Conservation (phyloP, 176 grass and related monocot species). For the Carex myosuroides region DNA sequence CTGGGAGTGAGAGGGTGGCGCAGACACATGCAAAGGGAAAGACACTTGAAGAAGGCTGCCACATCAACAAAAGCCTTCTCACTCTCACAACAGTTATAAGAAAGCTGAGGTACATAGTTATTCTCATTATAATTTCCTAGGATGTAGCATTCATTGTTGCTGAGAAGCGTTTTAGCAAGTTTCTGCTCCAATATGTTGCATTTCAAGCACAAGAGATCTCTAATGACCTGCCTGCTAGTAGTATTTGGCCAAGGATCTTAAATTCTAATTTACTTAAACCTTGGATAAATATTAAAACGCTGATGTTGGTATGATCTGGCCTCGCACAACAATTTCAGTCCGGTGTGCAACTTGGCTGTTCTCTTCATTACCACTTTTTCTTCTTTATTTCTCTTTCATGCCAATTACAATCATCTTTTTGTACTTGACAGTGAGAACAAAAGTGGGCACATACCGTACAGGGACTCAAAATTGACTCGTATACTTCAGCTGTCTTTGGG, state of each 20-base stretch:
- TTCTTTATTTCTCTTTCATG: background rate
- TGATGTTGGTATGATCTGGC: background rate
- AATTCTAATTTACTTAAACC: background rate
- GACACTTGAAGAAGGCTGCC: constrained; percentile 85
- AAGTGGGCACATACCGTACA: constrained; percentile 81
- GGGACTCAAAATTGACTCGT: constrained; percentile 87
- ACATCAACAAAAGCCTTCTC: constrained; percentile 88
- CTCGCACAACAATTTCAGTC: background rate
- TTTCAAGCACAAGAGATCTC: background rate
- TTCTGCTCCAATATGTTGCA: background rate
- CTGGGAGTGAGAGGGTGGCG: constrained; percentile 86
- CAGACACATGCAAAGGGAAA: constrained; percentile 89
- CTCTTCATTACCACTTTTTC: background rate
- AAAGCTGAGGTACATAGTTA: constrained; percentile 61
- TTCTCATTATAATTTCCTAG: background rate
- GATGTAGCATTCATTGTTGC: too few relatives aligned
- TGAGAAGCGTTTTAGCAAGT: too few relatives aligned
- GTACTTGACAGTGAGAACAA: constrained; percentile 53
- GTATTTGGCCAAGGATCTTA: background rate
- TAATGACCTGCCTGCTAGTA: background rate
- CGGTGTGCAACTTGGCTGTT: too few relatives aligned
- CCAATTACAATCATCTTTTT: constrained; percentile 19
- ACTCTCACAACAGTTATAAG: constrained; percentile 95
- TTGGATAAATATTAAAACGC: background rate
- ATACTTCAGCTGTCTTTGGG: constrained; percentile 93